Evolutionary conservation across 495 filamentous ascomycete genomes (phyloP).

Genomic region (Penicillium argentinense): DNA sequence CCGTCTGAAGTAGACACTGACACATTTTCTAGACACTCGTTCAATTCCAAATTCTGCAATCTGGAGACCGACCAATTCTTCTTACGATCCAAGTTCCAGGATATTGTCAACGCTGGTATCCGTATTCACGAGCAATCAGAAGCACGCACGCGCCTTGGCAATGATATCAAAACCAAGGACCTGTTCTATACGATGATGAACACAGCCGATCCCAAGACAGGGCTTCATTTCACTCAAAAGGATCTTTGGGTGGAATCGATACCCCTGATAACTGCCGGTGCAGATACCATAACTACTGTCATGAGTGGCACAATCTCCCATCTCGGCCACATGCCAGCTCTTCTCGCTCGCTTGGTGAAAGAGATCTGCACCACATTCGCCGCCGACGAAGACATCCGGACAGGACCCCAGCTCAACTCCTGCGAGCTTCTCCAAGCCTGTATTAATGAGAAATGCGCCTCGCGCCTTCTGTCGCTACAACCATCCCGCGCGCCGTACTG

Average conservation of each 20-base stretch:
- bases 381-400: conserved; percentile 51
- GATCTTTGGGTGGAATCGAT: conserved; percentile 63
- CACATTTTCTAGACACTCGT: conserved; percentile 1
- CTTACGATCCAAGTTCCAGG: conserved; percentile 12
- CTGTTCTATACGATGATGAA: conserved; percentile 61
- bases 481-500: conserved; percentile 62
- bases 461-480: conserved; percentile 61
- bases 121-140: conserved; percentile 41
- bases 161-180: conserved; percentile 48
- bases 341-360: conserved; percentile 31
- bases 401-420: conserved; percentile 40
- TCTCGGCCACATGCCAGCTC: conserved; percentile 54
- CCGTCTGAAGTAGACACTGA: not conserved
- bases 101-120: conserved; percentile 22
- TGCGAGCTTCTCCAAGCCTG: conserved; percentile 41
- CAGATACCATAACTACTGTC: conserved; percentile 65
- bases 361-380: conserved; percentile 52
- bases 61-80: conserved; percentile 19
- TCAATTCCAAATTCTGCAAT: conserved; percentile 14
- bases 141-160: conserved; percentile 17
- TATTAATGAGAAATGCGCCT: conserved; percentile 74
- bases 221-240: conserved; percentile 50
- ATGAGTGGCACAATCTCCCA: conserved; percentile 67
- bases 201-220: conserved; percentile 59
- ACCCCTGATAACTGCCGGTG: conserved; percentile 40